Evolutionary conservation across 495 filamentous ascomycete genomes (phyloP).

Genomic region (Trichoderma asperelloides): DNA sequence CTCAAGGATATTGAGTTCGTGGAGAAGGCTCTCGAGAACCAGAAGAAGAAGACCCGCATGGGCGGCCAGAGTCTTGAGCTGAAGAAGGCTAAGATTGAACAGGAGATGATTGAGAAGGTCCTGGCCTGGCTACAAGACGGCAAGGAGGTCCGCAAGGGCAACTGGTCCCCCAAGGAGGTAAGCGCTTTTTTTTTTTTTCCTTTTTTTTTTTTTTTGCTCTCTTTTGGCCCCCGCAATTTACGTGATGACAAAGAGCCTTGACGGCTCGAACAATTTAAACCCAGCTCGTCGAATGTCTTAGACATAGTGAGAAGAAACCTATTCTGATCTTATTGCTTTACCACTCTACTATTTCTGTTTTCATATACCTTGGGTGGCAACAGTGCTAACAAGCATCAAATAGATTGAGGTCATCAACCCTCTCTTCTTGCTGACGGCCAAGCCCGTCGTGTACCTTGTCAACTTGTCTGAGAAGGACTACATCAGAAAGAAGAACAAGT

Average conservation of each 20-base stretch:
- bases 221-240: slow-evolving; percentile 28
- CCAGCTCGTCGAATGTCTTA: slow-evolving; percentile 98
- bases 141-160: slow-evolving; percentile 84
- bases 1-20: slow-evolving; percentile 99
- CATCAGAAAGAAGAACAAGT: slow-evolving; percentile 98
- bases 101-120: slow-evolving; percentile 84
- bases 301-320: slow-evolving; percentile 71
- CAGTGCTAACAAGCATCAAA: neutral
- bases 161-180: slow-evolving; percentile 96
- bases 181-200: slow-evolving; percentile 27
- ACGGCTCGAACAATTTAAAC: slow-evolving; percentile 80
- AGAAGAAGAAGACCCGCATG: slow-evolving; percentile 86
- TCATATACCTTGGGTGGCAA: neutral
- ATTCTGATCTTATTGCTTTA: slow-evolving; percentile 37
- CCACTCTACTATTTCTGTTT: neutral
- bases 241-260: slow-evolving; percentile 97
- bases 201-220: slow-evolving; percentile 8
- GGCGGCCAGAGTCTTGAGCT: slow-evolving; percentile 96
- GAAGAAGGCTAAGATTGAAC: slow-evolving; percentile 94
- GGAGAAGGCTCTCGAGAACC: slow-evolving; percentile 82
- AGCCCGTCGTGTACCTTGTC: slow-evolving; percentile 94
- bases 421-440: slow-evolving; percentile 87
- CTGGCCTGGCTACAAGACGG: slow-evolving; percentile 71
- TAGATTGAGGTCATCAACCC: slow-evolving; percentile 98
- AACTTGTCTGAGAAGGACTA: slow-evolving; percentile 97